phyloP scores from a whole-genome alignment of 2,329 filamentous ascomycete species.

The Sporothrix phasma region DNA sequence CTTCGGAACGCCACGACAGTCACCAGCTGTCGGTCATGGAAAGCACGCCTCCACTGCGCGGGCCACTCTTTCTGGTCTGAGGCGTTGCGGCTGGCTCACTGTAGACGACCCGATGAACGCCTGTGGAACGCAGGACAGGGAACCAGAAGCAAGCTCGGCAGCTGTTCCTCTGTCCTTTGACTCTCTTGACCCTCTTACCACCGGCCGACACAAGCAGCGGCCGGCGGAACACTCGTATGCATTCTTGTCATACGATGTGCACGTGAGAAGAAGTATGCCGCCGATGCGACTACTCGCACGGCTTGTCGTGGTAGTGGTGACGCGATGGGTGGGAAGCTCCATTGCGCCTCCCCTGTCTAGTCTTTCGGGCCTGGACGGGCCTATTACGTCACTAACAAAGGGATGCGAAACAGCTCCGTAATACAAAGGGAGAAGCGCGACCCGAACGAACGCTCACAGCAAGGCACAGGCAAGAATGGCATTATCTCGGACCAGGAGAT shows the following conservation, averaged over 20 bases:
- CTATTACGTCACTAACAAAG: conserved; percentile 7
- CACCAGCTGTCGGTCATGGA: too few relatives aligned
- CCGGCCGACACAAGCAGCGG: neutral
- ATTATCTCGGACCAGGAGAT: neutral
- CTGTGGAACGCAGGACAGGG: neutral
- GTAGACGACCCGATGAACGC: too few relatives aligned
- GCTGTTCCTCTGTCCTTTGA: neutral
- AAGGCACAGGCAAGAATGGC: neutral
- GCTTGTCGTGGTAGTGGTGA: neutral
- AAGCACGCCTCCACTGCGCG: neutral
- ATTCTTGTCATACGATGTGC: neutral
- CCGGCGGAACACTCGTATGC: neutral
- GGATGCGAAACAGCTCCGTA: neutral
- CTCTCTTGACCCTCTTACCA: too few relatives aligned
- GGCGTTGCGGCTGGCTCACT: neutral
- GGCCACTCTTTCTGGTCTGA: neutral
- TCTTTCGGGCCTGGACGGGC: neutral
- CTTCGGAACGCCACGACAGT: neutral
- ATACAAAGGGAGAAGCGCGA: conserved; percentile 2
- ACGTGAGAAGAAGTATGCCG: neutral
- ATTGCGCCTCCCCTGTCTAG: neutral
- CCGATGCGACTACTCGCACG: neutral
- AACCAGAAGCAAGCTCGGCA: neutral
- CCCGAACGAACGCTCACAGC: neutral
- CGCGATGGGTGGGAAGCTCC: neutral